These are phyloP conservation scores for Linum tenue DNA, from an alignment of 345 rosid genomes.

Conservation along the genomic window DNA sequence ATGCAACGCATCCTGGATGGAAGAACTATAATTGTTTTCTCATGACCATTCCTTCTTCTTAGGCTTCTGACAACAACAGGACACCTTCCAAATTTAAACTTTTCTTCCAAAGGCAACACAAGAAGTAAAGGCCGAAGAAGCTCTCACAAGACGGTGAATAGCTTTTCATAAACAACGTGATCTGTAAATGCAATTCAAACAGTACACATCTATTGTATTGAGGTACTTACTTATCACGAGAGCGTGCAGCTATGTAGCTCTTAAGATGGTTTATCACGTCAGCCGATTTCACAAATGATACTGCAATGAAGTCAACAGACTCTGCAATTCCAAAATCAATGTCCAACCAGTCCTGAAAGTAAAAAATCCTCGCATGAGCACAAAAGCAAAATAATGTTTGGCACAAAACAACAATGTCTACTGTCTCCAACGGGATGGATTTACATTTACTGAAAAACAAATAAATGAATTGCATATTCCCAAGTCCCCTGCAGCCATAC, in stretches of 20 bases:
- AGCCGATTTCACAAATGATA: constrained; percentile 97
- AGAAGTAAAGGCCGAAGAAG: not conserved
- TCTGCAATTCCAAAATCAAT: constrained; percentile 96
- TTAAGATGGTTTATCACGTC: constrained; percentile 94
- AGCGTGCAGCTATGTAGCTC: constrained; percentile 87
- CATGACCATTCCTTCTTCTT: not conserved
- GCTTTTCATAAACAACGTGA: not conserved
- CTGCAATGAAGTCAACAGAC: constrained; percentile 94
- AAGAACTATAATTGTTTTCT: not conserved
- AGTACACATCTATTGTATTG: not conserved
- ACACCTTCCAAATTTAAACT: not conserved
- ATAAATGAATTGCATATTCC: not conserved
- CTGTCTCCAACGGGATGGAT: too few species aligned
- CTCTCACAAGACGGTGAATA: not conserved
- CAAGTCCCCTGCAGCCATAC: not conserved
- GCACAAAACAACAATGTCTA: not conserved
- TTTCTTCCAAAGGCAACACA: not conserved
- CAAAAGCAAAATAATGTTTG: not conserved
- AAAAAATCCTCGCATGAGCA: constrained; percentile 13
- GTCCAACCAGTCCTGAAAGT: constrained; percentile 91
- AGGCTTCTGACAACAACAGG: not conserved
- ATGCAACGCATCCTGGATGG: not conserved
- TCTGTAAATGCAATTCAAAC: not conserved
- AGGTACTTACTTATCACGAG: constrained; percentile 54
- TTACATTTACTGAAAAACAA: too few species aligned